Conservation (phyloP, 352 stramenopile species). For the Pythium dissimile region DNA sequence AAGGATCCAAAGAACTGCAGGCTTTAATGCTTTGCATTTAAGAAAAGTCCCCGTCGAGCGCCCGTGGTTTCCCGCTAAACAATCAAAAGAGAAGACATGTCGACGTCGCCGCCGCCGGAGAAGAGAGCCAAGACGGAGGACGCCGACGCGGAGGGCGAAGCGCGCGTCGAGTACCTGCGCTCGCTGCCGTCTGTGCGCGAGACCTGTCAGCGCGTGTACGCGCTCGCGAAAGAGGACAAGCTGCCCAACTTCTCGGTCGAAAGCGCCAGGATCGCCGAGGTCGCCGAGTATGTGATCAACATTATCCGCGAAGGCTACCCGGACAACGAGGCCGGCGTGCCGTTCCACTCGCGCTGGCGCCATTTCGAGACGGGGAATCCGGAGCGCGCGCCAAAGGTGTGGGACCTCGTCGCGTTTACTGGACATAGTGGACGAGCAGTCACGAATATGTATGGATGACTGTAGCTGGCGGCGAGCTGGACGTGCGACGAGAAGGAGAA, state of each 20-base stretch:
- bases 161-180: conserved; percentile 46
- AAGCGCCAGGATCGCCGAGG: conserved; percentile 42
- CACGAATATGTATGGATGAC: too few relatives aligned
- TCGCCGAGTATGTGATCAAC: conserved; percentile 71
- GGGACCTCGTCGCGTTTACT: background rate
- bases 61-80: too few relatives aligned
- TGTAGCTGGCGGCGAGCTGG: conserved; percentile 46
- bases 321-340: conserved; percentile 46
- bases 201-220: conserved; percentile 61
- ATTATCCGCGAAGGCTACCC: conserved; percentile 59
- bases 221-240: conserved; percentile 43
- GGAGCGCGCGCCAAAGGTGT: conserved; percentile 47
- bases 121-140: conserved; percentile 16
- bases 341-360: conserved; percentile 77
- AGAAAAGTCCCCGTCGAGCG: background rate
- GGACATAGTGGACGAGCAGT: too few relatives aligned
- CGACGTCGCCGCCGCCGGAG: conserved; percentile 16
- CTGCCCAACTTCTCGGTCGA: conserved; percentile 63
- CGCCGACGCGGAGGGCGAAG: background rate
- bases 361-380: conserved; percentile 83
- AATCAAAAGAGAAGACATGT: conserved; percentile 3
- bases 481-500: conserved; percentile 46
- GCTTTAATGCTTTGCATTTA: too few relatives aligned
- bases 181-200: conserved; percentile 70
- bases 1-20: background rate